Evolutionary conservation across 1,139 yeast species (phyloP), one percentile per base, ranked within the genome.

Genomic region (Blastobotrys illinoisensis): DNA sequence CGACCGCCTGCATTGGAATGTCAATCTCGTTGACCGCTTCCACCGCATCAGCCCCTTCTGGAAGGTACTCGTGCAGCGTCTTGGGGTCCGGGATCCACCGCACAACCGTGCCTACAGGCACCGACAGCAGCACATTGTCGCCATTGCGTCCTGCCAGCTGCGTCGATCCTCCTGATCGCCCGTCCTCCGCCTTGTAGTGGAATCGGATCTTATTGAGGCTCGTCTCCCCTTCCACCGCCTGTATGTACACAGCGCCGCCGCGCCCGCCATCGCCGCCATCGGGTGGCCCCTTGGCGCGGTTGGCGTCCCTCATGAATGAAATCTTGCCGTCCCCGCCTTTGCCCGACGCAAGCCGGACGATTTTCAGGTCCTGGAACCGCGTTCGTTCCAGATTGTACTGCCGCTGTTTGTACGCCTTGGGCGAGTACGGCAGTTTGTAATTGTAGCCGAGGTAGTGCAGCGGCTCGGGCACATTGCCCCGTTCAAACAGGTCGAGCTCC

Each of bases 221-320:
- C 44, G 84, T 80, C 53, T 85, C 64, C 14, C 86, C 88, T 47
- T 80, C 82, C 1, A 85, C 84, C 1, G 96, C 96, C 67, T 84
- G 88, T 3, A 93, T 79, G 66, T 85, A 91, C 2, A 93, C 79
- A 54, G 86, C 79, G 1, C 99, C 99, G 11, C 99, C 99, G 58
- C 78, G 75, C 5, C 99, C 99, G 21, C 99, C 99, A 70, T 93
- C 98, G 14, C 99, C 99, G 21, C 99, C 99, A 69, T 91, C 96
- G 0, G 99, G 96, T 0, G 99, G 98, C 0, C 99, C 99, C 18
- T 79, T 77, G 0, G 96, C 79, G 47, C 88, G 74, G 52, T 90
- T 88, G 1, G 96, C 88, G 63, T 89, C 98, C 58, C 96, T 74
- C 60, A 86, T 80, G 68, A 93, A 93, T 0, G 97, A 86, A 0